phyloP scores from a whole-genome alignment of 73 alveolate genomes.

The Paramecium octaurelia region DNA sequence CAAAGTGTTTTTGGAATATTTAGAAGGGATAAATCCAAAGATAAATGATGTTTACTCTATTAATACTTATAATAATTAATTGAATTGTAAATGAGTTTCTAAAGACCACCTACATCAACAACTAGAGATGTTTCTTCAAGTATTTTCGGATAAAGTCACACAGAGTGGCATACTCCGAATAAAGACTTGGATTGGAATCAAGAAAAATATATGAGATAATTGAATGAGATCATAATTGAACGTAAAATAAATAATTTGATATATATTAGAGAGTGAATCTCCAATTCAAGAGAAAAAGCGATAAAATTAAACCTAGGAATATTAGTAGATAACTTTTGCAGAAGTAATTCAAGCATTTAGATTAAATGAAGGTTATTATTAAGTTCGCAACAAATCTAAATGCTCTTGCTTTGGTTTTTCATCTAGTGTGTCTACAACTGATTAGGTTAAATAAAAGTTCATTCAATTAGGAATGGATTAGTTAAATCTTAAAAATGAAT shows the following conservation, averaged over 20 bases:
- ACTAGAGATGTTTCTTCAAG: neutral
- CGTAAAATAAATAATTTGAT: neutral
- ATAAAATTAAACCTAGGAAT: neutral
- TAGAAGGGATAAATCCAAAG: slow-evolving; percentile 8
- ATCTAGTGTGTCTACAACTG: neutral
- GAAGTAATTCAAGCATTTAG: neutral
- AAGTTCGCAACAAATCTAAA: neutral
- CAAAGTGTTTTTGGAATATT: slow-evolving; percentile 15
- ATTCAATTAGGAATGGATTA: neutral
- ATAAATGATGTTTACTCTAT: slow-evolving; percentile 10
- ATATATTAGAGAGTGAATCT: neutral
- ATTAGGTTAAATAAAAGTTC: neutral
- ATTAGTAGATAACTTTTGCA: neutral
- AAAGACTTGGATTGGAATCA: neutral
- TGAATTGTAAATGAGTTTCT: neutral
- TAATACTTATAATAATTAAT: neutral
- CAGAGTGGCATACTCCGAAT: neutral
- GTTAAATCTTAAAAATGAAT: neutral
- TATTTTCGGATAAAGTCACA: neutral
- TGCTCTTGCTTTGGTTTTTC: neutral
- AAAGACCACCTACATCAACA: neutral
- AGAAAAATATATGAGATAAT: neutral
- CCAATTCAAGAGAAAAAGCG: neutral
- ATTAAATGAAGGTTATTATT: neutral
- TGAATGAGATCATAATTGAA: neutral